These are phyloP conservation scores for Baorangia bicolor DNA, from an alignment of 768 basidiomycete species.

Conservation along the genomic window DNA sequence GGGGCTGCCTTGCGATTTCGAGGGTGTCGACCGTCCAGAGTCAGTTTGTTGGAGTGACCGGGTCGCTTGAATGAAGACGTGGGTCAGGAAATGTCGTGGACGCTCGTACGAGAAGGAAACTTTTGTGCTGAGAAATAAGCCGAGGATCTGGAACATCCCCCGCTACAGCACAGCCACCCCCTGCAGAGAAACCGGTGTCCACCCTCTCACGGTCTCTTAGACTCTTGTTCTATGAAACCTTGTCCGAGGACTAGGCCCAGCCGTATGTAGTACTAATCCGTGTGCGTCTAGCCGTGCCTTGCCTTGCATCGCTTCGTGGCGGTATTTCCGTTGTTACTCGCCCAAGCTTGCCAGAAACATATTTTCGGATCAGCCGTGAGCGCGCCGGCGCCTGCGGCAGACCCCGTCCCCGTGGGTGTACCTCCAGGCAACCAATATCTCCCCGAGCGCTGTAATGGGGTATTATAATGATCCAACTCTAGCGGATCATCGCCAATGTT, in stretches of 20 bases:
- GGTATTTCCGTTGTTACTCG: background rate
- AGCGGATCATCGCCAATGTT: background rate
- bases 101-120: background rate
- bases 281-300: background rate
- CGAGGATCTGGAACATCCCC: slow-evolving; percentile 16
- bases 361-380: background rate
- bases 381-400: background rate
- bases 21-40: slow-evolving; percentile 9
- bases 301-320: background rate
- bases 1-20: background rate
- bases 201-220: background rate
- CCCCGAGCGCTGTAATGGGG: background rate
- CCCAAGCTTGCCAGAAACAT: too few species aligned
- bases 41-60: too few species aligned
- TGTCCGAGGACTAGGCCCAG: background rate
- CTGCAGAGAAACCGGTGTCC: slow-evolving; percentile 11
- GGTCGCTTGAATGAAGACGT: background rate
- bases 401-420: background rate
- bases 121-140: slow-evolving; percentile 14
- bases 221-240: background rate
- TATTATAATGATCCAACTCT: background rate
- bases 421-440: background rate
- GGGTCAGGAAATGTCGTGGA: background rate
- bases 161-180: slow-evolving; percentile 23
- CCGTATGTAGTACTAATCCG: background rate